Percentiles rank a stretch among this genome's conserved stretches.
These are phyloP conservation scores for Solanum dulcamara DNA, from an alignment of 257 asterid genomes.

Conservation along the genomic window DNA sequence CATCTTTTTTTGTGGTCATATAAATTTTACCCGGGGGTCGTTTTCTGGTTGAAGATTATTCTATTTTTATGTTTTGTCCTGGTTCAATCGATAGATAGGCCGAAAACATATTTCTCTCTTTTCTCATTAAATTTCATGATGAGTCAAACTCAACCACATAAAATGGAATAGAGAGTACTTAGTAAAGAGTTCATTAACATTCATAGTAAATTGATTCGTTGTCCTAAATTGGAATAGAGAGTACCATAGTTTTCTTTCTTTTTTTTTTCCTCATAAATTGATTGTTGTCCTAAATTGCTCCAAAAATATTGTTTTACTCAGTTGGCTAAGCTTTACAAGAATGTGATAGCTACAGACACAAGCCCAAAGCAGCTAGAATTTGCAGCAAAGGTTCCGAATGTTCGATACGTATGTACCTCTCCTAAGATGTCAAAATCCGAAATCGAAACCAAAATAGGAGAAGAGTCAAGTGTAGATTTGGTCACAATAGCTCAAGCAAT, in stretches of 20 bases:
- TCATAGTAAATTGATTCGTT: no score
- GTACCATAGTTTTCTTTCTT: no score
- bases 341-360: constrained; percentile 29
- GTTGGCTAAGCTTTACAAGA: constrained; percentile 17
- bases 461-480: constrained; percentile 8
- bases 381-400: constrained; percentile 13
- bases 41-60: no score
- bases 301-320: background rate
- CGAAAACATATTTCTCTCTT: no score
- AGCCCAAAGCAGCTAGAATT: constrained; percentile 16
- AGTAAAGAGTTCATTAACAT: background rate
- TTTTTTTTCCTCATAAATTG: no score
- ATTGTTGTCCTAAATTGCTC: background rate
- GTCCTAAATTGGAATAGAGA: no score
- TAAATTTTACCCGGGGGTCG: no score
- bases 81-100: no score
- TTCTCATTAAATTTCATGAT: background rate
- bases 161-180: background rate
- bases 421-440: constrained; percentile 14
- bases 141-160: background rate
- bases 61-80: no score
- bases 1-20: no score
- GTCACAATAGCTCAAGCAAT: constrained; percentile 22
- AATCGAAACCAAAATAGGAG: constrained; percentile 2
- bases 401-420: constrained; percentile 20